Conservation (phyloP, 164 flowering plant species). For the Tetracentron sinense region DNA sequence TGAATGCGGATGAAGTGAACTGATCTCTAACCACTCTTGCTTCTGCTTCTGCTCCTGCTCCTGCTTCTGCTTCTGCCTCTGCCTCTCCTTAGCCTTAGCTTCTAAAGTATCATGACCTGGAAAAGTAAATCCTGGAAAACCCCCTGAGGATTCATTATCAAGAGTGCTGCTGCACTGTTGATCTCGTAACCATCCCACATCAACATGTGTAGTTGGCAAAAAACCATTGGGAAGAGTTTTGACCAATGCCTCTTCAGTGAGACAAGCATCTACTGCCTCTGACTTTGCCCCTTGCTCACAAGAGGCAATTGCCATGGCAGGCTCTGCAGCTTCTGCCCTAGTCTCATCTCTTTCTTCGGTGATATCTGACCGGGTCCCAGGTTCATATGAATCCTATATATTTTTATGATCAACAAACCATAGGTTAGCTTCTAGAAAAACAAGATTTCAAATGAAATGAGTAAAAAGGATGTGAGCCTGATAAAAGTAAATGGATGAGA, state of each 20-base stretch:
- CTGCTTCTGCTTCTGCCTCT: conserved; percentile 25
- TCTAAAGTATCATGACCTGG: background rate
- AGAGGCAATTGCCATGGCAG: conserved; percentile 13
- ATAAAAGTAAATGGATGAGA: background rate
- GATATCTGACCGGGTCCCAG: conserved; percentile 69
- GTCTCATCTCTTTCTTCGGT: conserved; percentile 69
- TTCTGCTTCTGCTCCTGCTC: conserved; percentile 24
- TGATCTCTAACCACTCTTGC: conserved; percentile 19
- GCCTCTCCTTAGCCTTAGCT: conserved; percentile 21
- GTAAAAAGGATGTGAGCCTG: background rate
- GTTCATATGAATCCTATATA: conserved; percentile 70
- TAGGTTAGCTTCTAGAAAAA: background rate
- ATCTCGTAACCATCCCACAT: conserved; percentile 12
- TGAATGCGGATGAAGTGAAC: conserved; percentile 9
- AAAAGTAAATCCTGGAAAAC: conserved; percentile 27
- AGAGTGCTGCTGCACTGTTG: conserved; percentile 13
- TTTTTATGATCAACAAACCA: conserved; percentile 10
- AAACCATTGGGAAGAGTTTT: conserved; percentile 14
- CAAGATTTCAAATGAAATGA: background rate
- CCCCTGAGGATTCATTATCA: conserved; percentile 19
- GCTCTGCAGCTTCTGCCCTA: conserved; percentile 24
- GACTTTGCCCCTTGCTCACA: conserved; percentile 21
- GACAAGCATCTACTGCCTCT: conserved; percentile 12
- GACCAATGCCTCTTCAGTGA: conserved; percentile 14
- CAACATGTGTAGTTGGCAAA: conserved; percentile 16